A percentile compares a stretch with the other conserved stretches of the same genome.
These are phyloP conservation scores for Neurospora sp. DNA, from an alignment of 495 filamentous ascomycete species.

Conservation along the genomic window DNA sequence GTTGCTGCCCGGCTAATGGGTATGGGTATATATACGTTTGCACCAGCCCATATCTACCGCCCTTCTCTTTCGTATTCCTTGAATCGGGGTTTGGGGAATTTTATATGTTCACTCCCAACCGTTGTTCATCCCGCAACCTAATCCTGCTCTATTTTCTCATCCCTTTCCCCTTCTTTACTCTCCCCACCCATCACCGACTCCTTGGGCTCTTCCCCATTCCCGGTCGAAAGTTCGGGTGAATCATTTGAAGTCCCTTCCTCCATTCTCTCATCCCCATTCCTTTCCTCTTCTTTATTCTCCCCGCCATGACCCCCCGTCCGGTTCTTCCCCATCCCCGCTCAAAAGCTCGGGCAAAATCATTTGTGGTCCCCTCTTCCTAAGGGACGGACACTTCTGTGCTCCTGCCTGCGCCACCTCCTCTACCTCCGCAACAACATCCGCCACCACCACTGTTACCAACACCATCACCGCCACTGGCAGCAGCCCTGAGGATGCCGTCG, in stretches of 20 bases:
- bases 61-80: neutral
- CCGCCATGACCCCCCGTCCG: neutral
- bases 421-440: neutral
- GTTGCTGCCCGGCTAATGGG: neutral
- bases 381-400: neutral
- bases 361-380: neutral
- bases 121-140: neutral
- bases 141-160: neutral
- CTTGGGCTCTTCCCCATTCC: no score
- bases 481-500: neutral
- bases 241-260: no score
- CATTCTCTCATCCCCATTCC: neutral
- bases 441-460: neutral
- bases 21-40: neutral
- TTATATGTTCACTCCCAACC: neutral
- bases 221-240: no score
- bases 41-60: neutral
- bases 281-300: neutral
- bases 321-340: neutral
- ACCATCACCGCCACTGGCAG: neutral
- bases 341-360: neutral
- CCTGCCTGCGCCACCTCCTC: neutral
- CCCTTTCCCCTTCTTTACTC: neutral
- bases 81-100: neutral
- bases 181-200: no score